These are phyloP conservation scores for Magnaporthiopsis incrustans DNA, from an alignment of 2,329 filamentous ascomycete species.

Conservation along the genomic window DNA sequence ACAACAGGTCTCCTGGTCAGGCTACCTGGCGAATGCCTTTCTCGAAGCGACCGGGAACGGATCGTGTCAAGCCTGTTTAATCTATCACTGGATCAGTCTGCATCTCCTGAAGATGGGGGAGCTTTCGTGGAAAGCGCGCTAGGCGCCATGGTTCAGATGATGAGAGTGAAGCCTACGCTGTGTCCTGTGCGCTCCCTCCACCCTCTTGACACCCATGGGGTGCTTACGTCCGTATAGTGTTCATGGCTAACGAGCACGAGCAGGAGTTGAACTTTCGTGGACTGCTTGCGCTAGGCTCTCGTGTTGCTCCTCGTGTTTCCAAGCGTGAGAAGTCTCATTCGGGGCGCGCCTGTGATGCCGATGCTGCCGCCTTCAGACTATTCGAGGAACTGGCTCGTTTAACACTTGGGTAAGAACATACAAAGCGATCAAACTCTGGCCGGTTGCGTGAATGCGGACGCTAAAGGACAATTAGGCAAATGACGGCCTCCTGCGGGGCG, in stretches of 20 bases:
- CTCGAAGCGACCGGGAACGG: slow-evolving; percentile 2
- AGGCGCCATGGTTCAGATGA: slow-evolving; percentile 39
- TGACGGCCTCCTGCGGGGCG: slow-evolving; percentile 17
- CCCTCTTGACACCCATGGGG: neutral
- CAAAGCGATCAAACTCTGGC: neutral
- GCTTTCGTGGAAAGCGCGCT: slow-evolving; percentile 29
- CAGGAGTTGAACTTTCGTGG: slow-evolving; percentile 27
- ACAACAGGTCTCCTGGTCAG: neutral
- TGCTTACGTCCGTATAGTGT: too few relatives aligned
- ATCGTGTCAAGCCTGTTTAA: neutral
- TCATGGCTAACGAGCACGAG: neutral
- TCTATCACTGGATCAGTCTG: neutral
- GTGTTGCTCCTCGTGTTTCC: neutral
- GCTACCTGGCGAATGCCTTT: neutral
- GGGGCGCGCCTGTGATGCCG: neutral
- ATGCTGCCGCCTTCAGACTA: slow-evolving; percentile 6
- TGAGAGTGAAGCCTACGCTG: slow-evolving; percentile 39
- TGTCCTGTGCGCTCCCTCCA: slow-evolving; percentile 28
- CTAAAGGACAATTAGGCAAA: slow-evolving; percentile 27
- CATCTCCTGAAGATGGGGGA: neutral
- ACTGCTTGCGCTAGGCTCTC: neutral
- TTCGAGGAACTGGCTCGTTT: slow-evolving; percentile 13
- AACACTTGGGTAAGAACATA: slow-evolving; percentile 14
- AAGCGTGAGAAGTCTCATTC: neutral
- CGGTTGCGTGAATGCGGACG: neutral